phyloP scores from a whole-genome alignment of 441 rosid species.

The Adansonia madagascariensis region DNA sequence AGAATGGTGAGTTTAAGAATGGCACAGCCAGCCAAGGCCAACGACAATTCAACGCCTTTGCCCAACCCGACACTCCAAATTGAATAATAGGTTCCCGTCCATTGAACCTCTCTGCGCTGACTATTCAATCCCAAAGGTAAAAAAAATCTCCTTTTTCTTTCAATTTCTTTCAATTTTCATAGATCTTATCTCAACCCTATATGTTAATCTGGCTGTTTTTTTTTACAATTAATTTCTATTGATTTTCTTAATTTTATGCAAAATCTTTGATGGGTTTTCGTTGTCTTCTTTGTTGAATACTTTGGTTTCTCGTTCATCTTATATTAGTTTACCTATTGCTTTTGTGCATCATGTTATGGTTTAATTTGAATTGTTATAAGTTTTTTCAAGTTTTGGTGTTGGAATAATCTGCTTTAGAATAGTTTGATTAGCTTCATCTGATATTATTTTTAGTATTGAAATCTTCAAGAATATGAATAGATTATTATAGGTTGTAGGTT shows the following conservation, averaged over 20 bases:
- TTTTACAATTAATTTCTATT: not conserved
- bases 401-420: not conserved
- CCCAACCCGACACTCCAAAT: slow-evolving; percentile 17
- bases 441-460: not conserved
- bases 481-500: not conserved
- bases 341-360: not conserved
- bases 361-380: not conserved
- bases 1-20: not conserved
- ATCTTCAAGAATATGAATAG: not conserved
- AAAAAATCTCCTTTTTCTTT: not conserved
- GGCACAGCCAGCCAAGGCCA: not conserved
- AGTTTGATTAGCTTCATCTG: not conserved
- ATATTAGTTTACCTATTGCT: not conserved
- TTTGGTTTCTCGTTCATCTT: not conserved
- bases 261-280: not conserved
- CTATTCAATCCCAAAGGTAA: not conserved
- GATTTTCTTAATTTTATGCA: not conserved
- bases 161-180: not conserved
- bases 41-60: slow-evolving; percentile 1
- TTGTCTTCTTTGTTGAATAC: not conserved
- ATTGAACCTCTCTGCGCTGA: not conserved
- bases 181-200: not conserved
- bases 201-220: not conserved
- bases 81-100: not conserved
- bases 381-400: not conserved